Percentiles rank a stretch among this genome's conserved stretches.
Conservation (phyloP, 1,139 yeast genomes). For the Magnusiomyces tetraspermus region DNA sequence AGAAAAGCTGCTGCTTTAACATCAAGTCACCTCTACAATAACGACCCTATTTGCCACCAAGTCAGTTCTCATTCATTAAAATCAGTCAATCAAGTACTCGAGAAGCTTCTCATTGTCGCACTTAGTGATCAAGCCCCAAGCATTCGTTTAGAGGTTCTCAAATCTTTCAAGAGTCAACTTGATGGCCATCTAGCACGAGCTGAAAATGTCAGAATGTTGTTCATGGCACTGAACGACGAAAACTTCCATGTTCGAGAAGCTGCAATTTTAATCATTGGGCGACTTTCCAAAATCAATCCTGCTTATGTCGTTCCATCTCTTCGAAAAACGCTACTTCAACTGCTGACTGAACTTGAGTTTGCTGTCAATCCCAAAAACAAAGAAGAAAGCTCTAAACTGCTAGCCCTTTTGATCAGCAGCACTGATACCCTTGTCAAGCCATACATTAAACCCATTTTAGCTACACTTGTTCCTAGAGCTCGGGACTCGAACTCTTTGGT, state of each 20-base stretch:
- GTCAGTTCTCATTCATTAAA: slow-evolving; percentile 74
- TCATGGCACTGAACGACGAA: slow-evolving; percentile 89
- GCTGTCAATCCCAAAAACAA: slow-evolving; percentile 65
- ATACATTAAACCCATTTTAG: slow-evolving; percentile 80
- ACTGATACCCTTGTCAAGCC: slow-evolving; percentile 79
- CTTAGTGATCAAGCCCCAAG: slow-evolving; percentile 89
- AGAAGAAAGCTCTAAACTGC: slow-evolving; percentile 76
- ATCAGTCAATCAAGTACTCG: slow-evolving; percentile 79
- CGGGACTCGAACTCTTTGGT: slow-evolving; percentile 63
- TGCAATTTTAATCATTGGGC: slow-evolving; percentile 73
- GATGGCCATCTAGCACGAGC: slow-evolving; percentile 94
- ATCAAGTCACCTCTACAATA: slow-evolving; percentile 65
- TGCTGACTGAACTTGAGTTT: slow-evolving; percentile 75
- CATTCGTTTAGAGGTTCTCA: slow-evolving; percentile 69
- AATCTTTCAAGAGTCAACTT: slow-evolving; percentile 61
- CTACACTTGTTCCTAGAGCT: slow-evolving; percentile 69
- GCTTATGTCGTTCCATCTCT: slow-evolving; percentile 92
- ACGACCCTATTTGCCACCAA: slow-evolving; percentile 79
- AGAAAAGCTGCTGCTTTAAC: slow-evolving; percentile 80
- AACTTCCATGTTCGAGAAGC: slow-evolving; percentile 71
- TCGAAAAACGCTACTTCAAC: slow-evolving; percentile 74
- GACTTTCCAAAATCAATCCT: slow-evolving; percentile 79
- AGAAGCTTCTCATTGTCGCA: slow-evolving; percentile 68
- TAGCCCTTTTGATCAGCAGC: slow-evolving; percentile 64
- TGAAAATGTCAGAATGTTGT: slow-evolving; percentile 71